These are phyloP conservation scores for Hibiscus syriacus DNA, from an alignment of 345 rosid species.

Conservation along the genomic window DNA sequence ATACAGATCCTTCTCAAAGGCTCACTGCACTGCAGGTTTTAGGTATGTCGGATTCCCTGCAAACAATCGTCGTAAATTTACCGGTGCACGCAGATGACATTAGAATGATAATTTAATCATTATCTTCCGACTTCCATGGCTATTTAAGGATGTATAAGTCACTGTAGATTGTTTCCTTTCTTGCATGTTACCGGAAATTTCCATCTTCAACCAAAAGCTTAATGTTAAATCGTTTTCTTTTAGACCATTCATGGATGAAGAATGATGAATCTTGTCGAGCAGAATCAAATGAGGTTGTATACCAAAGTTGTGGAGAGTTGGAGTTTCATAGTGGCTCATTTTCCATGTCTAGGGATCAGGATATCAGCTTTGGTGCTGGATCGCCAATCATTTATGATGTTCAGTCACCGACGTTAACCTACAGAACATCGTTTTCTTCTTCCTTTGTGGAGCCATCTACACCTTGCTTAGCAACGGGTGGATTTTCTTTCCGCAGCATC, in stretches of 20 bases:
- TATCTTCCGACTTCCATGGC: not conserved
- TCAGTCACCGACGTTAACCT: conserved; percentile 31
- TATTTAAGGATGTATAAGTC: not conserved
- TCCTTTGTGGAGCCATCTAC: conserved; percentile 34
- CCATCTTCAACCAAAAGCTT: not conserved
- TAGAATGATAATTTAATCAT: not conserved
- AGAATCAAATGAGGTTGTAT: conserved; percentile 8
- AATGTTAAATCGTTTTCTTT: conserved; percentile 1
- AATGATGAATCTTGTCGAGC: conserved; percentile 16
- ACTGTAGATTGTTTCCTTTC: not conserved
- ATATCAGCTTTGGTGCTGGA: conserved; percentile 55
- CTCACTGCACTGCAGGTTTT: conserved; percentile 49
- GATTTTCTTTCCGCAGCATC: conserved; percentile 32
- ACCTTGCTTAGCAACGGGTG: conserved; percentile 27
- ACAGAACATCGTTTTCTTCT: conserved; percentile 47
- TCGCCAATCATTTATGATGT: conserved; percentile 26
- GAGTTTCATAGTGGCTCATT: conserved; percentile 29
- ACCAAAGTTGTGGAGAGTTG: conserved; percentile 24
- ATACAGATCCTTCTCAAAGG: conserved; percentile 41
- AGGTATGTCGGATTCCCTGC: conserved; percentile 30
- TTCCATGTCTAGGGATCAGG: conserved; percentile 40
- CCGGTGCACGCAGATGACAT: no score
- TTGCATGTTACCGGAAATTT: not conserved
- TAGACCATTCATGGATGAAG: conserved; percentile 52
- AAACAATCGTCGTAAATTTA: not conserved